phyloP scores from a whole-genome alignment of 257 asterid genomes.

The Solanum neorickii region DNA sequence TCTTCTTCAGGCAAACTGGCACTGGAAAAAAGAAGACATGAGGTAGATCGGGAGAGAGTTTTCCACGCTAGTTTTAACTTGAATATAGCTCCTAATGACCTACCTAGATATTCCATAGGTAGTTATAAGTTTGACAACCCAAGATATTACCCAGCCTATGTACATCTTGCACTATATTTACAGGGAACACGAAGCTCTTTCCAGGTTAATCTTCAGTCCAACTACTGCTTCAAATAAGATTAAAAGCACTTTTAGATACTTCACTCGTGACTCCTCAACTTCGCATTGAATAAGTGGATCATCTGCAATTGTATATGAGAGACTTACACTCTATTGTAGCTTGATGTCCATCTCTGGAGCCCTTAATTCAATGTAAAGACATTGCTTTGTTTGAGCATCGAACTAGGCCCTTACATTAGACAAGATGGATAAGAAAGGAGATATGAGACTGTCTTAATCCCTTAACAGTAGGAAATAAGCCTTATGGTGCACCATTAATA shows the following conservation, averaged over 20 bases:
- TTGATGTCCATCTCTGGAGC: background rate
- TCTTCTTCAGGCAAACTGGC: background rate
- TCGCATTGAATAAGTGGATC: background rate
- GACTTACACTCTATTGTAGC: background rate
- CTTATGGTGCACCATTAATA: background rate
- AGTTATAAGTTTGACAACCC: background rate
- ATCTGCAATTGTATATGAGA: background rate
- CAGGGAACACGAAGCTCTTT: background rate
- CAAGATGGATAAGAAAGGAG: background rate
- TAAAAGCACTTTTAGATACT: background rate
- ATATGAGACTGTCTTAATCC: background rate
- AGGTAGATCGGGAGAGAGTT: background rate
- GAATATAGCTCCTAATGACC: background rate
- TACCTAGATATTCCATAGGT: background rate
- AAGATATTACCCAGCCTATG: background rate
- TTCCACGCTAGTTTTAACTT: background rate
- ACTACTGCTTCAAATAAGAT: background rate
- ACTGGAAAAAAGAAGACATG: background rate
- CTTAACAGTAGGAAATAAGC: background rate
- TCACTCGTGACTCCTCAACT: background rate
- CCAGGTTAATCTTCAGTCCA: background rate
- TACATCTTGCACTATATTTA: background rate
- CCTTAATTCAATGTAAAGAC: background rate
- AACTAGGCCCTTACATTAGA: background rate
- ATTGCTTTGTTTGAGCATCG: background rate